These are phyloP conservation scores for Glebionis coronaria DNA, from an alignment of 129 eudicot species.

Conservation along the genomic window DNA sequence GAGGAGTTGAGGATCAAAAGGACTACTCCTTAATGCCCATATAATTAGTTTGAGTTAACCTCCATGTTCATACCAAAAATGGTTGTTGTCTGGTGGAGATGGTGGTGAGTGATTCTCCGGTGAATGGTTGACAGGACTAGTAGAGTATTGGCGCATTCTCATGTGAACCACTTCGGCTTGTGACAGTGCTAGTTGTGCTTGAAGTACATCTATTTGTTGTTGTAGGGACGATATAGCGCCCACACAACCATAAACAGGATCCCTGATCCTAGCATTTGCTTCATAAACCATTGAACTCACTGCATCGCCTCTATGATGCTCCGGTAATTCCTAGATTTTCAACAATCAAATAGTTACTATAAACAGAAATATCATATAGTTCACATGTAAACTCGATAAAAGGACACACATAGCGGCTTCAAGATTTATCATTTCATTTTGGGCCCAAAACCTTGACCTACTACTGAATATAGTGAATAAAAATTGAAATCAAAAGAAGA, in stretches of 20 bases:
- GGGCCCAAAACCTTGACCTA: slow-evolving; percentile 25
- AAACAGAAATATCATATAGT: neutral
- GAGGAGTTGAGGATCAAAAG: slow-evolving; percentile 76
- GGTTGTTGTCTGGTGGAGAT: slow-evolving; percentile 49
- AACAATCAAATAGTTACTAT: neutral
- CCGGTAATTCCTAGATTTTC: slow-evolving; percentile 63
- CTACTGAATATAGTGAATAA: neutral
- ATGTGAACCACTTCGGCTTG: slow-evolving; percentile 82
- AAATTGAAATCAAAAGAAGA: slow-evolving; percentile 24
- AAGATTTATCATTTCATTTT: slow-evolving; percentile 27
- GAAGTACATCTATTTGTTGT: slow-evolving; percentile 71
- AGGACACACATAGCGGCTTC: slow-evolving; percentile 27
- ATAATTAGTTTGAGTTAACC: slow-evolving; percentile 46
- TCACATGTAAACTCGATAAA: slow-evolving; percentile 14
- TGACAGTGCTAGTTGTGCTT: slow-evolving; percentile 64
- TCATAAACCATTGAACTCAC: slow-evolving; percentile 90
- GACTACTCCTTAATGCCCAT: slow-evolving; percentile 83
- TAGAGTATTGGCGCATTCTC: slow-evolving; percentile 65
- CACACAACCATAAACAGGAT: slow-evolving; percentile 84
- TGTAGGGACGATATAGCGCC: slow-evolving; percentile 82
- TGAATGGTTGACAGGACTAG: slow-evolving; percentile 39
- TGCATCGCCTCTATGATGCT: slow-evolving; percentile 82
- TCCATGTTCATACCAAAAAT: slow-evolving; percentile 79
- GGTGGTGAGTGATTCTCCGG: slow-evolving; percentile 57
- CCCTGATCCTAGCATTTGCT: slow-evolving; percentile 80